Evolutionary conservation across 768 basidiomycete species (phyloP), one percentile per base, ranked within the genome.

Genomic region (Clitopilus hobsonii): DNA sequence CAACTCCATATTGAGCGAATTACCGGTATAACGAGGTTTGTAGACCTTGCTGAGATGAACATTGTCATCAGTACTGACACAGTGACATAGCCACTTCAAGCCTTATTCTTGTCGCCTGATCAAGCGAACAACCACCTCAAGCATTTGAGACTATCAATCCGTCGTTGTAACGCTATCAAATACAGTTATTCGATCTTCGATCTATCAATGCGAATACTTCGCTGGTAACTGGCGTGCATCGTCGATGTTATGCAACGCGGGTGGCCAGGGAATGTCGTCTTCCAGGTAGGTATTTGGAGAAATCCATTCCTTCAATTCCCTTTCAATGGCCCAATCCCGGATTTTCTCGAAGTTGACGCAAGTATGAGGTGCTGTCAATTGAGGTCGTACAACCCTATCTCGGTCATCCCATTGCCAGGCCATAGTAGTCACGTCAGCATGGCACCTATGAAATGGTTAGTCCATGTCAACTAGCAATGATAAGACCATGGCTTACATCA

Each of bases 1-100:
- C 45, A 26, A 5, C 61, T 64, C 2, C 53, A 58, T 26, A 45
- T 71, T n/a, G 61, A 67, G 26, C 70, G 66, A 52, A 70, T 68
- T 7, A 48, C 61, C 4, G 70, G 68, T 18, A 64, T 65, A 11
- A 71, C 69, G 8, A 70, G 69, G 69, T 70, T 10, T 4, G 32
- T 36, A 4, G 13, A 2, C 32, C n/a, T 36, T 3, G 8, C n/a
- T 36, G 4, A n/a, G 7, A 14, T 3, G 4, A 36, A 36, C n/a
- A 4, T 36, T 11, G 6, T 14, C 6, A 30, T 4, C 13, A 36
- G n/a, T 36, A 36, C 32, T 36, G 32, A 36, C 32, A 36, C 8
- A n/a, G 2, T 36, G 8, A 4, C 10, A n/a, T 10, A 36, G 32
- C 8, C 32, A 36, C 32, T 14, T 36, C 32, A 36, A 36, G 10